phyloP scores from a whole-genome alignment of 176 grass and related monocot genomes.

The Secale cereale region DNA sequence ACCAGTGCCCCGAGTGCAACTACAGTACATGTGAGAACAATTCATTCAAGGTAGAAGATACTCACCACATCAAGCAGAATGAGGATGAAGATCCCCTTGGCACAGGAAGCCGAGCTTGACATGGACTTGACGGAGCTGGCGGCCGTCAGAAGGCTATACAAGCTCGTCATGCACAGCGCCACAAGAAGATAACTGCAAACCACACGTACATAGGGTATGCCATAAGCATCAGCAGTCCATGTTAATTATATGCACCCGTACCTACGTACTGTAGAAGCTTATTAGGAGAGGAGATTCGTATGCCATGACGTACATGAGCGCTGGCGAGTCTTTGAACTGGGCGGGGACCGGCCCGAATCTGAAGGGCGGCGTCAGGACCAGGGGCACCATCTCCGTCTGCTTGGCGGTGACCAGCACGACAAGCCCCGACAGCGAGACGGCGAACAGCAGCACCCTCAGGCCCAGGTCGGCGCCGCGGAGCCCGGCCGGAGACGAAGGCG shows the following conservation, averaged over 20 bases:
- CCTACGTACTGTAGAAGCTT: not conserved
- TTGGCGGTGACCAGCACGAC: conserved; percentile 66
- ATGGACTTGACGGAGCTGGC: conserved; percentile 26
- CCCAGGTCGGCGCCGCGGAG: conserved; percentile 24
- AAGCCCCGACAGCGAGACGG: conserved; percentile 35
- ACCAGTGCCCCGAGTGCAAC: no score
- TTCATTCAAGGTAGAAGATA: not conserved
- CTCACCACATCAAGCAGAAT: conserved; percentile 60
- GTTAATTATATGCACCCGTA: not conserved
- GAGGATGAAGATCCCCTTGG: conserved; percentile 43
- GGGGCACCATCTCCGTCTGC: conserved; percentile 31
- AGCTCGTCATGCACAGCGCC: conserved; percentile 40
- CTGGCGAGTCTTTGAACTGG: conserved; percentile 73
- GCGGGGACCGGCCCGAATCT: not conserved
- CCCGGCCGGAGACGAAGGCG: not conserved
- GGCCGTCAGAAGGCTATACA: conserved; percentile 61
- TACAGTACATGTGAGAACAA: no score
- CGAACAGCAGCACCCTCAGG: conserved; percentile 51
- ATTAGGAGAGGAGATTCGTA: not conserved
- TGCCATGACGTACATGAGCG: conserved; percentile 42
- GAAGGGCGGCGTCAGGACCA: not conserved
- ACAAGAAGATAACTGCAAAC: conserved; percentile 25
- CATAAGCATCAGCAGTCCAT: not conserved
- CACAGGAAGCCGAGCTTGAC: not conserved
- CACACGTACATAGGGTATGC: not conserved